Evolutionary conservation across 116 monocot species (phyloP), one percentile per base, ranked within the genome.

Genomic region (Posidonia oceanica): DNA sequence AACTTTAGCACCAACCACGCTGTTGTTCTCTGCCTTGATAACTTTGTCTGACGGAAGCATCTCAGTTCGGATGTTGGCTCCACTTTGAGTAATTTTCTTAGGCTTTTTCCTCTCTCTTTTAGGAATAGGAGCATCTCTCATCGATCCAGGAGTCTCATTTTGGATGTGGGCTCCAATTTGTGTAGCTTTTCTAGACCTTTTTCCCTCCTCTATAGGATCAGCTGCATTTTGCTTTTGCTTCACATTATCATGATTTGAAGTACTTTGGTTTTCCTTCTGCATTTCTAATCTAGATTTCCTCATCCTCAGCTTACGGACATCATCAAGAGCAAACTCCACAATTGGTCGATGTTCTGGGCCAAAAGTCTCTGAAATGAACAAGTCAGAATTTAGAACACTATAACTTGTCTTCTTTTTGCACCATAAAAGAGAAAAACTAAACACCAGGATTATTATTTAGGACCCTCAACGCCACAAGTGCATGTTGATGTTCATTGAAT

Each of bases 401-500:
- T 39, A 39, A 38, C n/a, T 70, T 10, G 15, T 12, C 58, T 36
- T 21, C 4, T 3, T 70, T 39, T 17, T 5, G 3, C 17, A 58
- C 20, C 16, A 39, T 38, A 7, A 54, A 51, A 52, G 5, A 53
- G 3, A n/a, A 53, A 0, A n/a, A 39, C 22, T 44, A 36, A 22
- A 63, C 89, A 97, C 97, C 89, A 75, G 97, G 97, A 79, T 97
- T 97, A 57, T 97, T 97, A 54, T 97, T 97, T 70, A 97, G 81
- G 75, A 97, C 97, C 63, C 97, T 80, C 66, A 97, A 75, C 20
- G 93, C 92, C 52, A 97, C 97, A 80, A 97, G 83, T 57, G 97
- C 92, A 76, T 97, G 97, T 51, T 92, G 77, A 70, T 97, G 97
- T 62, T 97, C 92, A 79, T 89, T 69, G 59, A 97, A 97, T 76